These are phyloP conservation scores for Salix udensis DNA, from an alignment of 345 rosid genomes.

Conservation along the genomic window DNA sequence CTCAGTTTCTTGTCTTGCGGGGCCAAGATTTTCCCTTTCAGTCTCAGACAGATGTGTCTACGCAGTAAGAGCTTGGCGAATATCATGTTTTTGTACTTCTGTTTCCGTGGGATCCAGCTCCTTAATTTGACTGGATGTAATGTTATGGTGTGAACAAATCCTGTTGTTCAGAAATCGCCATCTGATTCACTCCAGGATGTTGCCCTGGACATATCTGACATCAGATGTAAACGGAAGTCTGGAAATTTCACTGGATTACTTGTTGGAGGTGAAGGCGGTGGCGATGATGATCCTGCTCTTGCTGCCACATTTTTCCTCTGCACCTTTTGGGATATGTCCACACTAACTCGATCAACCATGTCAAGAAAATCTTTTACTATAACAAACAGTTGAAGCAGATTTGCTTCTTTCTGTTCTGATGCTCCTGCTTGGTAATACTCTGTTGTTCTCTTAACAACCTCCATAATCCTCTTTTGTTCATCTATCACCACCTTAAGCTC, in stretches of 20 bases:
- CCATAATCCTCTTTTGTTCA: conserved; percentile 56
- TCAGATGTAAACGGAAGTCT: conserved; percentile 43
- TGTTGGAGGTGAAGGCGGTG: conserved; percentile 22
- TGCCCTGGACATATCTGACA: conserved; percentile 29
- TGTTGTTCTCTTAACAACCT: conserved; percentile 62
- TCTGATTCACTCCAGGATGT: conserved; percentile 51
- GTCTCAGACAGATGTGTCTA: too few relatives aligned
- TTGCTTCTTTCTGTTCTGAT: conserved; percentile 34
- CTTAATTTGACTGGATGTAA: not conserved
- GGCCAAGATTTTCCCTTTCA: too few relatives aligned
- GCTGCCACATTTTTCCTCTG: conserved; percentile 36
- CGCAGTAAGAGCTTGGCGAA: not conserved
- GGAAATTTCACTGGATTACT: conserved; percentile 32
- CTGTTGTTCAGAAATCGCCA: conserved; percentile 34
- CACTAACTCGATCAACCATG: conserved; percentile 69
- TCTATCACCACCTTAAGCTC: conserved; percentile 51
- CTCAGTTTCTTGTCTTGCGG: too few relatives aligned
- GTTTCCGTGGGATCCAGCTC: not conserved
- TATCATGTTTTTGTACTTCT: not conserved
- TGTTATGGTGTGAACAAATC: not conserved
- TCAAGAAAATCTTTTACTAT: conserved; percentile 74
- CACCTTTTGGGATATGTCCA: conserved; percentile 49
- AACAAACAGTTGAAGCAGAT: conserved; percentile 57
- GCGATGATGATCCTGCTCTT: conserved; percentile 17
- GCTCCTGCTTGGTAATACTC: conserved; percentile 74